Evolutionary conservation across 164 flowering plant genomes (phyloP), one percentile per base, ranked within the genome.

Genomic region (Magnolia changhungtana): DNA sequence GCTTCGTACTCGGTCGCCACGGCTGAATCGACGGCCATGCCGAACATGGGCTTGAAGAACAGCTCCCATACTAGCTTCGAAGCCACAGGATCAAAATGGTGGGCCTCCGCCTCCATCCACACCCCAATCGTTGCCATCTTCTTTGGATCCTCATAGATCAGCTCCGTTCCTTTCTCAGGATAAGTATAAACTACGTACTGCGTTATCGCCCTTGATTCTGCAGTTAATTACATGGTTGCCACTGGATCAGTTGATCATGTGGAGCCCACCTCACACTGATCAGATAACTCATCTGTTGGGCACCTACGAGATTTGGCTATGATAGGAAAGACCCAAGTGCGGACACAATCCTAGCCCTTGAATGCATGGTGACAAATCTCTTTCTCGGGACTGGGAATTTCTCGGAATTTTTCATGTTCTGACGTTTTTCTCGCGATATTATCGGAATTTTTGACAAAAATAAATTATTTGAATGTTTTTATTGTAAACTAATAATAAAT

Each of bases 61-160:
- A 78, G 70, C 79, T 93, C 85, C 76, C 61, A 82, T 19, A 80
- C 72, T 10, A 93, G 84, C 37, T 84, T 81, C 0, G 78, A 23
- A 24, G 87, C 82, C 8, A 84, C 83, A 0, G 87, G 84, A 73
- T 88, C 76, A 81, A 77, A 93, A 0, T 84, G 86, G 8, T 88
- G 95, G 19, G 93, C 68, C 63, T 90, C 94, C 4, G 88, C 94
- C 71, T 90, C 96, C 2, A 75, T 18, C 94, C 96, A 92, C 8
- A 86, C 83, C 29, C 80, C 79, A 45, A 61, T 21, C 1, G 24
- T 50, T 2, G 76, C 80, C 75, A 51, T 74, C 66, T 78, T 79
- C 78, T 75, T 79, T 14, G 50, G 8, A 61, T 72, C 75, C 19
- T 0, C 3, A 23, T 27, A 20, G 51, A 72, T n/a, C 65, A 81